Evolutionary conservation across 371 early-diverging fungal species (phyloP).

Genomic region (Zopfochytrium polystomum): DNA sequence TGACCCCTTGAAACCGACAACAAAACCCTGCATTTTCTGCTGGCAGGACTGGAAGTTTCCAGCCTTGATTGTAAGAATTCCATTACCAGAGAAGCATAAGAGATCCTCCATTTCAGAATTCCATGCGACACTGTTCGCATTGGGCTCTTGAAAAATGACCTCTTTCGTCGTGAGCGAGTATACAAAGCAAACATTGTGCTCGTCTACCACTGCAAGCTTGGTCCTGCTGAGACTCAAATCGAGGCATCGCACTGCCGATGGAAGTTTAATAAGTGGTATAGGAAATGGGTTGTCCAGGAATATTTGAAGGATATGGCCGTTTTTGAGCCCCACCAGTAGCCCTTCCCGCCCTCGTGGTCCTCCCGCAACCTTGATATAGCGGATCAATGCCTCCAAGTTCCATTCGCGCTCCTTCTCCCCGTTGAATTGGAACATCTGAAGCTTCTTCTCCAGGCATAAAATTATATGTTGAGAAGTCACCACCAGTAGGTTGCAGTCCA

Average conservation of each 20-base stretch:
- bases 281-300: conserved; percentile 55
- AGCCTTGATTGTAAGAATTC: conserved; percentile 47
- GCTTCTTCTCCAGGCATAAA: conserved; percentile 46
- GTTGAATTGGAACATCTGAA: conserved; percentile 44
- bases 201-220: conserved; percentile 54
- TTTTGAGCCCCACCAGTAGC: conserved; percentile 50
- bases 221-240: conserved; percentile 45
- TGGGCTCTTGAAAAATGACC: conserved; percentile 51
- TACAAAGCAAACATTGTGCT: conserved; percentile 44
- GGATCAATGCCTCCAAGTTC: conserved; percentile 47
- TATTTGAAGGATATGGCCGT: conserved; percentile 48
- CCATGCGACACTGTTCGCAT: conserved; percentile 52
- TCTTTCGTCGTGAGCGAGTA: conserved; percentile 47
- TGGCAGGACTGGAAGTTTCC: conserved; percentile 44
- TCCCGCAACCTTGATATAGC: conserved; percentile 55
- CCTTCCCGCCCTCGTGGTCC: conserved; percentile 53
- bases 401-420: conserved; percentile 55
- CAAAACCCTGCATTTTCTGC: conserved; percentile 53
- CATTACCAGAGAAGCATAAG: conserved; percentile 50
- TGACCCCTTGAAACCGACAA: conserved; percentile 56
- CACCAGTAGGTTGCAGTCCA: conserved; percentile 56
- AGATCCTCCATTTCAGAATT: conserved; percentile 52
- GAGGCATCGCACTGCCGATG: conserved; percentile 44
- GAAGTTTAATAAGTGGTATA: conserved; percentile 42
- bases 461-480: conserved; percentile 51